These are phyloP conservation scores for Drechmeria coniospora DNA, from an alignment of 2,329 filamentous ascomycete genomes.

Conservation along the genomic window DNA sequence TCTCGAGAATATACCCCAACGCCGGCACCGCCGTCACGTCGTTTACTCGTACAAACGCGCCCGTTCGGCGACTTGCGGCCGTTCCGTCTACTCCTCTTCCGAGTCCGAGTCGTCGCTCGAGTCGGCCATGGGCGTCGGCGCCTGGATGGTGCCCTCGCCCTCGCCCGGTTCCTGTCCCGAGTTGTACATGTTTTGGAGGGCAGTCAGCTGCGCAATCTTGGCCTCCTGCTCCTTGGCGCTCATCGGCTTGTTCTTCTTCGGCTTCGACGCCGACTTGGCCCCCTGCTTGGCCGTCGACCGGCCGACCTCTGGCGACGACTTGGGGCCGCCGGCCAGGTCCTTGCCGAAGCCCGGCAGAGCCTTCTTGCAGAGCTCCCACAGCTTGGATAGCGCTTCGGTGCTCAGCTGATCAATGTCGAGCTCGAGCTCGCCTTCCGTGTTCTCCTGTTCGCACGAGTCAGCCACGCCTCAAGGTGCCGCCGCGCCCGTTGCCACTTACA, in stretches of 20 bases:
- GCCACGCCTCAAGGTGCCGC: neutral
- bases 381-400: conserved; percentile 36
- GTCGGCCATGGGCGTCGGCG: conserved; percentile 15
- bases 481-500: conserved; percentile 33
- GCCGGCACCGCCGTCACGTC: conserved; percentile 6
- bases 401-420: conserved; percentile 43
- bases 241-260: conserved; percentile 65
- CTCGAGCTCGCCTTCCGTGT: conserved; percentile 43
- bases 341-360: conserved; percentile 25
- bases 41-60: conserved; percentile 6
- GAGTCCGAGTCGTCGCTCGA: conserved; percentile 31
- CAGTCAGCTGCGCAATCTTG: conserved; percentile 44
- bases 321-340: conserved; percentile 11
- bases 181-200: conserved; percentile 30
- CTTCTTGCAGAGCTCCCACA: conserved; percentile 31
- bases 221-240: conserved; percentile 53
- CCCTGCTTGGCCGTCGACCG: conserved; percentile 15
- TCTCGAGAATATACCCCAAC: conserved; percentile 4
- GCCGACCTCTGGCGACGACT: conserved; percentile 15
- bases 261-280: conserved; percentile 27
- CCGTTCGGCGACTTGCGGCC: conserved; percentile 1
- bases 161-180: conserved; percentile 18
- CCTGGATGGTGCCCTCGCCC: conserved; percentile 9
- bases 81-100: conserved; percentile 25
- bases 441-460: conserved; percentile 27